Conservation (phyloP, 495 filamentous ascomycete species). For the Annulohypoxylon bovei region DNA sequence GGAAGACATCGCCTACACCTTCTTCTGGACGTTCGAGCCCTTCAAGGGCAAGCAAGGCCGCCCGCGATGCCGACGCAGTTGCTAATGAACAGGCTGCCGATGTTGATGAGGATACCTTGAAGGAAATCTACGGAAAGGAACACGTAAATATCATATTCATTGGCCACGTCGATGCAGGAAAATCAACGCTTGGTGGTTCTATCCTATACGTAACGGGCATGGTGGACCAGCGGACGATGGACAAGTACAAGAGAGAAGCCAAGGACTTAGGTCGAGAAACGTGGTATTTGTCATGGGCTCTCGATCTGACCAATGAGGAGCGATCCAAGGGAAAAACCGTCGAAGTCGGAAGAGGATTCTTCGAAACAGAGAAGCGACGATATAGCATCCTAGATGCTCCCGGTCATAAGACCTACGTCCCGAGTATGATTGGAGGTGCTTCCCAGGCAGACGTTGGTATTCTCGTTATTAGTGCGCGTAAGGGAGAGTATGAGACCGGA, state of each 20-base stretch:
- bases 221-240: slow-evolving; percentile 98
- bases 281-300: slow-evolving; percentile 98
- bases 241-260: slow-evolving; percentile 96
- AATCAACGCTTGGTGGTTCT: slow-evolving; percentile 91
- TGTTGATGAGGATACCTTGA: slow-evolving; percentile 88
- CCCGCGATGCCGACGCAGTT: slow-evolving; percentile 82
- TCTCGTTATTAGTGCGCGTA: slow-evolving; percentile 94
- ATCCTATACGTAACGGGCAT: slow-evolving; percentile 95
- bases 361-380: slow-evolving; percentile 86
- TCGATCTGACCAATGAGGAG: slow-evolving; percentile 96
- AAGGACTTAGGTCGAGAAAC: slow-evolving; percentile 95
- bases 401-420: slow-evolving; percentile 95
- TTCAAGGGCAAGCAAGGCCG: slow-evolving; percentile 61
- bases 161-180: slow-evolving; percentile 97
- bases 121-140: slow-evolving; percentile 98
- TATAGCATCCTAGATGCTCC: slow-evolving; percentile 98
- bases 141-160: slow-evolving; percentile 99
- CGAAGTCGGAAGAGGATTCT: slow-evolving; percentile 95
- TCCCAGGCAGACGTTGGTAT: slow-evolving; percentile 97
- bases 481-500: slow-evolving; percentile 99
- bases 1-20: slow-evolving; percentile 78
- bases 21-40: slow-evolving; percentile 83
- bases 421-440: slow-evolving; percentile 95
- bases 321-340: slow-evolving; percentile 97
- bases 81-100: slow-evolving; percentile 87